Conservation (phyloP, 148 eudicot genomes). For the Simmondsia chinensis region DNA sequence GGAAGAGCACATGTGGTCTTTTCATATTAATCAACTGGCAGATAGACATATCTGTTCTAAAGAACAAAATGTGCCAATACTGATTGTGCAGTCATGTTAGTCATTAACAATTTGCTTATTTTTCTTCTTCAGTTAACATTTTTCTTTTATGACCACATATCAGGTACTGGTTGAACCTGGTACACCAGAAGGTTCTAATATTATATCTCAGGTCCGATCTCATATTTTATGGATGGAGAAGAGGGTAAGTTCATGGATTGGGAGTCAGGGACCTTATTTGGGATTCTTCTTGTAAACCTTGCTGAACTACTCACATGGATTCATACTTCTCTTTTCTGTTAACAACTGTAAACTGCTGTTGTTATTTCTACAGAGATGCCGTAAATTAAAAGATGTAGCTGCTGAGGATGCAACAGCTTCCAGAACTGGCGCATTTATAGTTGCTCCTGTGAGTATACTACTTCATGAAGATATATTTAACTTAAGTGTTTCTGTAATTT, state of each 20-base stretch:
- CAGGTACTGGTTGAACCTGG: conserved; percentile 96
- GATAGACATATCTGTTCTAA: neutral
- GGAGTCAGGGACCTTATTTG: no score
- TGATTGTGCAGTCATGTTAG: neutral
- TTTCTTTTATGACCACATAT: neutral
- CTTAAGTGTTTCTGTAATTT: no score
- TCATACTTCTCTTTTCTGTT: neutral
- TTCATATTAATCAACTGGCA: neutral
- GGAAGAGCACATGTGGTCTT: conserved; percentile 1
- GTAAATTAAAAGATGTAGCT: conserved; percentile 39
- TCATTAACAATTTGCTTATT: neutral
- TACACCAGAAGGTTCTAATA: conserved; percentile 84
- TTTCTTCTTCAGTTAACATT: neutral
- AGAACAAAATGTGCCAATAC: neutral
- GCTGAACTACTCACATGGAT: no score
- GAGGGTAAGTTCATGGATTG: conserved; percentile 39
- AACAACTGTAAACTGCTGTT: conserved; percentile 1
- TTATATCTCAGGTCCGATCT: conserved; percentile 89
- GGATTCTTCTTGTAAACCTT: no score
- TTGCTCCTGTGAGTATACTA: conserved; percentile 98
- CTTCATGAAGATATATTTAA: no score
- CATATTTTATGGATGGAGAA: conserved; percentile 98
- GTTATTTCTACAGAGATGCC: conserved; percentile 40
- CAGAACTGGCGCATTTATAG: conserved; percentile 57
- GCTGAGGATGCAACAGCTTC: conserved; percentile 28